These are phyloP conservation scores for Epichloe aotearoae DNA, from an alignment of 2,329 filamentous ascomycete species.

Conservation along the genomic window DNA sequence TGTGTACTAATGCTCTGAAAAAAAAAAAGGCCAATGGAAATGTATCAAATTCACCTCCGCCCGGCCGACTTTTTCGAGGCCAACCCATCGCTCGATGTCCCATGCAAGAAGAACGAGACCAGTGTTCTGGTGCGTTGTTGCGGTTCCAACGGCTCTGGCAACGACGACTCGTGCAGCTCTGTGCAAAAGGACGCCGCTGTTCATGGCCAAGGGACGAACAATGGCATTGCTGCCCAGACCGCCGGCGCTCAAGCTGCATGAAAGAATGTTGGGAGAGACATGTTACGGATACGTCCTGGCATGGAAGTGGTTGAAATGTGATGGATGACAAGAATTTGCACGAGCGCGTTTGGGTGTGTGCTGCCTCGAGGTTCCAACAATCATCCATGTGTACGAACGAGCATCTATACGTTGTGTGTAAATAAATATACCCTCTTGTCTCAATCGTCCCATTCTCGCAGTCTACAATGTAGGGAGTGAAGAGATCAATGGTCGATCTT, in stretches of 20 bases:
- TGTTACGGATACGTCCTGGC: neutral
- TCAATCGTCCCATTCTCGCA: neutral
- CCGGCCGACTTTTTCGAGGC: constrained; percentile 33
- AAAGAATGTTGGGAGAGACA: neutral
- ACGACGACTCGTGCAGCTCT: constrained; percentile 5
- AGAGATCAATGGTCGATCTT: constrained; percentile 50
- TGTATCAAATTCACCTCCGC: constrained; percentile 28
- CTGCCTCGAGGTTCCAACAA: neutral
- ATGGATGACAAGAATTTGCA: neutral
- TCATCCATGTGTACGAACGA: neutral
- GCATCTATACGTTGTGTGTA: neutral
- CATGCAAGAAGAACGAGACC: constrained; percentile 21
- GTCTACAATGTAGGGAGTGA: neutral
- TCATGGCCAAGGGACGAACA: constrained; percentile 18
- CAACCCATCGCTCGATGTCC: constrained; percentile 34
- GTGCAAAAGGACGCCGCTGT: constrained; percentile 18
- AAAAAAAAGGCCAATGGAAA: constrained; percentile 30
- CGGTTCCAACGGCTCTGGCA: constrained; percentile 5
- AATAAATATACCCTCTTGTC: no score
- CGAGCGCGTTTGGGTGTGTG: neutral
- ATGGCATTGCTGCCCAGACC: constrained; percentile 9
- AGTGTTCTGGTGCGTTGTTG: constrained; percentile 29
- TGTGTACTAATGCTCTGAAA: neutral
- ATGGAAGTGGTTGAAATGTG: neutral
- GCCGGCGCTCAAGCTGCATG: constrained; percentile 10